A percentile compares a stretch with the other conserved stretches of the same genome.
phyloP scores from a whole-genome alignment of 2,329 filamentous ascomycete genomes.

The Shiraia sp. region DNA sequence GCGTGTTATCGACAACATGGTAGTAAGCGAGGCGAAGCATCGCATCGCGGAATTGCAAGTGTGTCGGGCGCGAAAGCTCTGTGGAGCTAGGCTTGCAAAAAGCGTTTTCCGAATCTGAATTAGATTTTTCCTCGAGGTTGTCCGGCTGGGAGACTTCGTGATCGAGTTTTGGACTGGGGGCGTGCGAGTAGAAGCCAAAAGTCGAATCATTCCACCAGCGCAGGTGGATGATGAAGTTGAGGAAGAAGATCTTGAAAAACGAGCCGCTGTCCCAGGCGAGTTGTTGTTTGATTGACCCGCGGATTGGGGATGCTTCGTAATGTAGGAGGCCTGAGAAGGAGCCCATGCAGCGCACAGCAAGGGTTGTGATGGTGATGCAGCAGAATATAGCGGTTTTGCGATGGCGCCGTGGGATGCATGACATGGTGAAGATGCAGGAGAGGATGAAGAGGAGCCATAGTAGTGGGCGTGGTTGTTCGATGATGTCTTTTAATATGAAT shows the following conservation, averaged over 20 bases:
- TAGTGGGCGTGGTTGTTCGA: neutral
- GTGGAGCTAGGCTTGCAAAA: neutral
- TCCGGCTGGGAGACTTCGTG: no score
- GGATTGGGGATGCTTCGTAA: neutral
- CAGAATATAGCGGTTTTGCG: neutral
- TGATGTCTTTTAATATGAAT: neutral
- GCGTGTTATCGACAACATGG: neutral
- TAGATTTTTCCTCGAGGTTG: no score
- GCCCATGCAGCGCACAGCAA: neutral
- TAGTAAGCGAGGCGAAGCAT: neutral
- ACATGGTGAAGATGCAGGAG: neutral
- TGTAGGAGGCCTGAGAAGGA: neutral
- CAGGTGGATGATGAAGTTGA: neutral
- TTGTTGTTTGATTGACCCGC: neutral
- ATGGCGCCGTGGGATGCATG: neutral
- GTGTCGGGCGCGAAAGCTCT: neutral
- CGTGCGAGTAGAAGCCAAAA: no score
- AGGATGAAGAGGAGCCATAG: neutral
- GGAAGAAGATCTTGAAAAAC: neutral
- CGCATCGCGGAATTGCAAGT: neutral
- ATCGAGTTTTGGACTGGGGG: no score
- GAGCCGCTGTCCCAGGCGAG: no score
- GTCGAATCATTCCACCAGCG: neutral
- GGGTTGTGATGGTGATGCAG: neutral
- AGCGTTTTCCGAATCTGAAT: neutral